phyloP scores from a whole-genome alignment of 805 yeast genomes.

The Metschnikowia anglica region DNA sequence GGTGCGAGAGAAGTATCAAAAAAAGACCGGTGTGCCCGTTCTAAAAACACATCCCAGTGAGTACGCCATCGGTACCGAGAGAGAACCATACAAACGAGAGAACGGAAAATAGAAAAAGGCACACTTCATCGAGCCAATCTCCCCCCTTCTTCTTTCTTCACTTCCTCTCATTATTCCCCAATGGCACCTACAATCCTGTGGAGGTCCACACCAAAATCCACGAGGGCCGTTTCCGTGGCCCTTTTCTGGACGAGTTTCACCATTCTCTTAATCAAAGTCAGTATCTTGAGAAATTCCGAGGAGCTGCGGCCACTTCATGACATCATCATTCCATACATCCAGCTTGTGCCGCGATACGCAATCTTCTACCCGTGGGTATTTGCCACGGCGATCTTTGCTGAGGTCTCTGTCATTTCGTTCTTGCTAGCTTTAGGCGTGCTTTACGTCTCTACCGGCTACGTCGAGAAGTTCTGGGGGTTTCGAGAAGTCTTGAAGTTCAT shows the following conservation, averaged over 20 bases:
- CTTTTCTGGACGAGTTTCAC: constrained; percentile 41
- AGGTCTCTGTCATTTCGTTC: constrained; percentile 49
- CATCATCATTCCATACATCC: constrained; percentile 55
- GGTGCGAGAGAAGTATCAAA: no score
- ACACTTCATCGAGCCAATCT: no score
- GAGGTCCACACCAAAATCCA: constrained; percentile 42
- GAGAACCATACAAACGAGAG: no score
- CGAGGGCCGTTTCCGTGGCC: constrained; percentile 43
- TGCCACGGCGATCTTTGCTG: constrained; percentile 63
- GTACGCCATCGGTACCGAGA: no score
- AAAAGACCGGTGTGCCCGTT: no score
- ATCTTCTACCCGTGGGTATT: constrained; percentile 64
- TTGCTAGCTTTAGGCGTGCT: constrained; percentile 38
- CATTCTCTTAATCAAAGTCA: constrained; percentile 43
- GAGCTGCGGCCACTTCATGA: constrained; percentile 27
- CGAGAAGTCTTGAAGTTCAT: constrained; percentile 51
- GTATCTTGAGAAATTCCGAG: constrained; percentile 12
- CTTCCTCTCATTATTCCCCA: not conserved
- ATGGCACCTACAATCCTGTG: constrained; percentile 20
- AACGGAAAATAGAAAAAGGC: no score
- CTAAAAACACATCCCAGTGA: not conserved
- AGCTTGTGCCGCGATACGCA: constrained; percentile 60
- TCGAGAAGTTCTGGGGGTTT: constrained; percentile 53
- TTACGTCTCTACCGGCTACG: constrained; percentile 43
- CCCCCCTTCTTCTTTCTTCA: not conserved